Conservation (phyloP, 129 eudicot species). For the carrot (Daucus carota) region DNA sequence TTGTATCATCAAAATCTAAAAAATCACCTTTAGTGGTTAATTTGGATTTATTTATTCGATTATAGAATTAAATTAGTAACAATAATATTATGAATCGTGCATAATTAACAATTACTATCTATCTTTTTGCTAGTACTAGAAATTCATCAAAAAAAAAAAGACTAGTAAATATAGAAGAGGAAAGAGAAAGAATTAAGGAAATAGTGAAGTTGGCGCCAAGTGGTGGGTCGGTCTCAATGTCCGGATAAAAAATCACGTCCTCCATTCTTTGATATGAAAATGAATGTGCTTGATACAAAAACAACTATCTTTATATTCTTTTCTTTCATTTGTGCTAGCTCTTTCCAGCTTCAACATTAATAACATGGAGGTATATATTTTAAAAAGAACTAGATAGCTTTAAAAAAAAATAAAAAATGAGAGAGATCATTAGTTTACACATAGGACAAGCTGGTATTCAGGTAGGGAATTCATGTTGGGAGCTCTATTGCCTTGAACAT, state of each 20-base stretch:
- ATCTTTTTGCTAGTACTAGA: neutral
- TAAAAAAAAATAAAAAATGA: neutral
- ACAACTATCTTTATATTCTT: no score
- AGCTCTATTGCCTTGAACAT: no score
- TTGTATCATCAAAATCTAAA: no score
- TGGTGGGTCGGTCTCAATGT: slow-evolving; percentile 1
- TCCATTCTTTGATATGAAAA: neutral
- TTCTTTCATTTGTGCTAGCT: no score
- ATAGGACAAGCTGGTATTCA: slow-evolving; percentile 7
- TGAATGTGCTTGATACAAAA: no score
- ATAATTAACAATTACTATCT: no score
- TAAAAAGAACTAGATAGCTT: neutral
- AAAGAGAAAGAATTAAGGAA: neutral
- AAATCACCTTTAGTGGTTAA: no score
- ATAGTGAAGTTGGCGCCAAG: slow-evolving; percentile 9
- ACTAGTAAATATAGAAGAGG: neutral
- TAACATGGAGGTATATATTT: neutral
- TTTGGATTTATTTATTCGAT: no score
- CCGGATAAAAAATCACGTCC: neutral
- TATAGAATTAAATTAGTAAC: no score
- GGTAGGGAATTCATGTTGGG: neutral
- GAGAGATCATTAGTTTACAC: neutral
- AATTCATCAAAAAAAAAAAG: neutral
- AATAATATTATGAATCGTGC: no score
- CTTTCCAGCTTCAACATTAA: no score